Percentiles rank a stretch among this genome's conserved stretches.
phyloP scores from a whole-genome alignment of 495 filamentous ascomycete species.

The Tirmania nivea region DNA sequence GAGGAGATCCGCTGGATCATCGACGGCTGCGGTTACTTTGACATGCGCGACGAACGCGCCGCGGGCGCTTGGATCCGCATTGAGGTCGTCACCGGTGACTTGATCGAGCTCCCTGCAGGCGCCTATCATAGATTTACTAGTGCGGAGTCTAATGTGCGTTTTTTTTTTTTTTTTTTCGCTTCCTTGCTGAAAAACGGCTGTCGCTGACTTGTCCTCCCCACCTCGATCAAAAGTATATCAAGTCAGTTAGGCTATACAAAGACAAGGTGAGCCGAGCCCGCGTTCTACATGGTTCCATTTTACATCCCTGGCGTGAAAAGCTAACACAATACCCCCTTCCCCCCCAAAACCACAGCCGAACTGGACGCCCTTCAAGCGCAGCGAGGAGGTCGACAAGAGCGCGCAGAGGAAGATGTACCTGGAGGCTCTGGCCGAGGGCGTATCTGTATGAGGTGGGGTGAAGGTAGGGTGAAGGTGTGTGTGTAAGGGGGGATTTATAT shows the following conservation, averaged over 20 bases:
- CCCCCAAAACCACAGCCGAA: slow-evolving; percentile 58
- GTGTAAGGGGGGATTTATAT: too few relatives aligned
- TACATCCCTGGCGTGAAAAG: too few relatives aligned
- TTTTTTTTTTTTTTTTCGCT: too few relatives aligned
- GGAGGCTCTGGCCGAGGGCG: slow-evolving; percentile 7
- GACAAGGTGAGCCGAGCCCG: slow-evolving; percentile 38
- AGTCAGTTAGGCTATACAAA: slow-evolving; percentile 93
- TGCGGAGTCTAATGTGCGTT: slow-evolving; percentile 64
- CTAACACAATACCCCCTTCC: too few relatives aligned
- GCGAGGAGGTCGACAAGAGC: slow-evolving; percentile 56
- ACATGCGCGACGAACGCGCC: slow-evolving; percentile 44
- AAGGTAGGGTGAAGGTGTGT: too few relatives aligned
- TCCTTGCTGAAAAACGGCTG: too few relatives aligned
- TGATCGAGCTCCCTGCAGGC: slow-evolving; percentile 83
- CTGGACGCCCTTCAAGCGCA: slow-evolving; percentile 86
- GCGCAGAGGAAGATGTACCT: slow-evolving; percentile 56
- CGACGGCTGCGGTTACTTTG: slow-evolving; percentile 80
- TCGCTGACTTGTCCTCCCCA: too few relatives aligned
- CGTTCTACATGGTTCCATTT: too few relatives aligned
- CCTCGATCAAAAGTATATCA: slow-evolving; percentile 84
- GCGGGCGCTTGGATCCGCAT: slow-evolving; percentile 67
- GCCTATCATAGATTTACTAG: slow-evolving; percentile 97
- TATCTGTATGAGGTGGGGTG: too few relatives aligned
- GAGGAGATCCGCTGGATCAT: slow-evolving; percentile 97
- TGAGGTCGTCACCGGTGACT: slow-evolving; percentile 42